Evolutionary conservation across 192 early-diverging fungal genomes (phyloP).

Genomic region (Podila epicladia): DNA sequence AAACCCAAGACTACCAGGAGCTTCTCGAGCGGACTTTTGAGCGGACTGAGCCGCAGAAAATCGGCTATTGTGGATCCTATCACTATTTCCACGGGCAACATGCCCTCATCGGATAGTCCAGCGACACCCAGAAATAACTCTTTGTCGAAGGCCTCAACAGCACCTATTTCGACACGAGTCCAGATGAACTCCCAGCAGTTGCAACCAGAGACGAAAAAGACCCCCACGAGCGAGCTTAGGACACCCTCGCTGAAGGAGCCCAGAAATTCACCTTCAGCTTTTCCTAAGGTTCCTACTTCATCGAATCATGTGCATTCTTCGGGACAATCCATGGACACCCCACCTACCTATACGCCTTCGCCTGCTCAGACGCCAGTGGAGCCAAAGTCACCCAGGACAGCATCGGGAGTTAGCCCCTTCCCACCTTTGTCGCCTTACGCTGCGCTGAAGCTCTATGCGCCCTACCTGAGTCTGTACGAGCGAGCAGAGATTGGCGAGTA

Average conservation of each 20-base stretch:
- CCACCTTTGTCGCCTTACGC: slow-evolving; percentile 68
- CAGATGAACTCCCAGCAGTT: slow-evolving; percentile 19
- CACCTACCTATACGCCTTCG: background rate
- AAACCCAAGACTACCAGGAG: slow-evolving; percentile 42
- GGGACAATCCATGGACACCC: background rate
- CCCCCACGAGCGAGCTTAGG: slow-evolving; percentile 21
- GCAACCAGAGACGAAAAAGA: slow-evolving; percentile 30
- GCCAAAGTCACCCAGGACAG: slow-evolving; percentile 16
- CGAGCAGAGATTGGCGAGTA: slow-evolving; percentile 86
- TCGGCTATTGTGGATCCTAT: slow-evolving; percentile 34
- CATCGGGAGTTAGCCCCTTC: slow-evolving; percentile 40
- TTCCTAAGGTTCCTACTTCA: background rate
- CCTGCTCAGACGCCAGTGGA: slow-evolving; percentile 4
- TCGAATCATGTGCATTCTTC: slow-evolving; percentile 15
- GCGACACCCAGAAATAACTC: slow-evolving; percentile 12
- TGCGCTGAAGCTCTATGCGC: slow-evolving; percentile 72
- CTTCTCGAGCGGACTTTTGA: slow-evolving; percentile 39
- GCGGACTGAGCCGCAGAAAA: slow-evolving; percentile 33
- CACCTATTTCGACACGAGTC: slow-evolving; percentile 13
- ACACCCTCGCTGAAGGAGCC: slow-evolving; percentile 4
- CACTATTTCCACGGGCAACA: slow-evolving; percentile 21
- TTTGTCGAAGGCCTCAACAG: slow-evolving; percentile 20
- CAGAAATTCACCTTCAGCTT: background rate
- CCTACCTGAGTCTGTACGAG: slow-evolving; percentile 86
- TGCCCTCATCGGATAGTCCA: background rate